Evolutionary conservation across 2,329 filamentous ascomycete species (phyloP), one percentile per base, ranked within the genome.

Genomic region (Tolypocladium endophyticum): DNA sequence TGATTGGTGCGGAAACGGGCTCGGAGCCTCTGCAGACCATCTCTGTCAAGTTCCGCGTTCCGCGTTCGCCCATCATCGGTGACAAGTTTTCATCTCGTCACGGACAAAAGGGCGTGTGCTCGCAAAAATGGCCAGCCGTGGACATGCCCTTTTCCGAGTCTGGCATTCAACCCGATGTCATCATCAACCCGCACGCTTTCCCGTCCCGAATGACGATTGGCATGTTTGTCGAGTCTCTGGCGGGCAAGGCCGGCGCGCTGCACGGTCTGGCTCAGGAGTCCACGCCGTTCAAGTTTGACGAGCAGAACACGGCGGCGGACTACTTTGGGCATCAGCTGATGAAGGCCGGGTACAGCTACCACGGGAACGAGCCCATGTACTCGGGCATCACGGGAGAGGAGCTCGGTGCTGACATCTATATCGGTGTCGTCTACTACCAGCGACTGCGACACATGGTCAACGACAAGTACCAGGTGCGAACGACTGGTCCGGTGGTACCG

Each of bases 171-270:
- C 94, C 94, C 12, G 94, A 99, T 74, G 82, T 96, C 68, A 99
- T 99, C 75, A 99, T 99, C 81, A 99, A 99, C 77, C 94, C 94
- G 47, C 94, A 99, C 81, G 94, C 94, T 70, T 99, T 99, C 82
- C 94, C 94, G 9, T 97, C 93, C 54, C 92, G 94, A 76, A 99
- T 99, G 94, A 99, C 94, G 25, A 99, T 99, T 71, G 94, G 94
- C 71, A 97, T 97, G 90, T 97, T 99, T 75, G 86, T 99, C 70
- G 94, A 99, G 78, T 97, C 92, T 6, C 82, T 99, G 58, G 94
- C 94, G 12, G 94, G 94, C 62, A 99, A 99, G 78, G 86, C 93
- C 12, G 94, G 94, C 55, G 90, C 93, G 18, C 83, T 99, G 41
- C 94, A 99, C 72, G 94, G 94, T 55, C 81, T 97, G n/a, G 90